Percentiles rank a stretch among this genome's conserved stretches.
Conservation (phyloP, 805 yeast species). For the Kuraishia hungarica region DNA sequence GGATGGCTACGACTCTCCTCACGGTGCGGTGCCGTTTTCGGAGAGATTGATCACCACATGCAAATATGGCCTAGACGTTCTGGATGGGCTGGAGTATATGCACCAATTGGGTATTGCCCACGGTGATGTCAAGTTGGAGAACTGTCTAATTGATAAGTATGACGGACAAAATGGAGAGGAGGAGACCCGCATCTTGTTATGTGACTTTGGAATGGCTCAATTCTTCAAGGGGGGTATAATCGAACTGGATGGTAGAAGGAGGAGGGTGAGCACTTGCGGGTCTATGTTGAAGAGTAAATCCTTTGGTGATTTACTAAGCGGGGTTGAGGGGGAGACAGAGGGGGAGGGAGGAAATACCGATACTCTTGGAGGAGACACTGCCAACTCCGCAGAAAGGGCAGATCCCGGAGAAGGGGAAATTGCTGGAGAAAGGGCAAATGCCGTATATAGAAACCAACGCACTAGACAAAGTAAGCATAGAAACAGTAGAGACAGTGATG, state of each 20-base stretch:
- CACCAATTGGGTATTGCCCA: conserved; percentile 60
- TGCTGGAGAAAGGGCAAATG: not conserved
- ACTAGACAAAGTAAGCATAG: not conserved
- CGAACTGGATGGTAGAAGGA: not conserved
- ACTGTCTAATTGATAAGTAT: conserved; percentile 51
- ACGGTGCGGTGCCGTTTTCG: conserved; percentile 19
- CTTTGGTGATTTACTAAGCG: not conserved
- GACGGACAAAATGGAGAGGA: conserved; percentile 11
- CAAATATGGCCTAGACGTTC: conserved; percentile 43
- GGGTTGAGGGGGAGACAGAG: too few species aligned
- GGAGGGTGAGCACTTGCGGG: not conserved
- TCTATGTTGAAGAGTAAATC: not conserved
- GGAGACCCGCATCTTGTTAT: conserved; percentile 39
- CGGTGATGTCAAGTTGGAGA: conserved; percentile 79
- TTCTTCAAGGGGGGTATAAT: conserved; percentile 10
- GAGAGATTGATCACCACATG: conserved; percentile 25
- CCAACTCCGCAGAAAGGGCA: too few species aligned
- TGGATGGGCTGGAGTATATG: conserved; percentile 53
- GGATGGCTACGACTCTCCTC: conserved; percentile 18
- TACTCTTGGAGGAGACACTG: too few species aligned
- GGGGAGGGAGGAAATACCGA: too few species aligned
- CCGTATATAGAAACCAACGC: too few species aligned
- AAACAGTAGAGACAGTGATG: not conserved
- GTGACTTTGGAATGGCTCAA: conserved; percentile 85
- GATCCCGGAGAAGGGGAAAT: not conserved